Base-by-base conservation (phyloP, 257 asterid species). In the Nicotiana obtusifolia region DNA sequence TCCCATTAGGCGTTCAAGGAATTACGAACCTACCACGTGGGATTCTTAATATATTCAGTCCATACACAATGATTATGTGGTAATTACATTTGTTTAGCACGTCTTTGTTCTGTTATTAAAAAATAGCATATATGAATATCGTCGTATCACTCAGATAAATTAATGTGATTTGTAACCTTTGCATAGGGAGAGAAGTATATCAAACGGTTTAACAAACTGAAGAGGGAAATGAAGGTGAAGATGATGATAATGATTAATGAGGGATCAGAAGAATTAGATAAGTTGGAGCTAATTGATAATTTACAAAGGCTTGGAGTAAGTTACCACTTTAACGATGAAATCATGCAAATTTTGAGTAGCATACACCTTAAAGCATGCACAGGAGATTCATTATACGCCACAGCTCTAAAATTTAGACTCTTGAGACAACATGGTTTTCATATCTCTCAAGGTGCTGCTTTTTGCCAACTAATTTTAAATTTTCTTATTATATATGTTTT, bases 251-350 rank as follows among this genome's bases (percentile, higher is more conserved):
- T 10, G 15, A 69, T 5, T 87, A 41, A 7, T 8, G 77, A 68
- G 44, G 15, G 49, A 78, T 31, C 75, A 33, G 13, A 81, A 22
- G 64, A 14, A 44, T 16, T 67, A 52, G 56, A 22, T 41, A 68
- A 47, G 13, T 65, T 41, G 47, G 47, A 41, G 47, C 11, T 41
- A 41, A 41, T 41, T 8, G 11, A 41, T 41, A 41, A 41, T 41
- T 41, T 41, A 41, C 47, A 7, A 41, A 41, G 47, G 47, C 47
- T 41, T 41, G 47, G 47, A 7, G 13, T 86, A 10, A 78, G 84
- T 53, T 84, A 89, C 64, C 89, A 82, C 47, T 87, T 87, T 33
- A 56, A 83, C 41, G 47, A 86, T 5, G 28, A 89, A 79, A 86
- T 89, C 15, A 53, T 31, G 64, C 13, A 78, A 62, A 65, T 35